Percentiles rank a stretch among this genome's conserved stretches.
Conservation (phyloP, 176 grass and related monocot species). For the Avena sativa region DNA sequence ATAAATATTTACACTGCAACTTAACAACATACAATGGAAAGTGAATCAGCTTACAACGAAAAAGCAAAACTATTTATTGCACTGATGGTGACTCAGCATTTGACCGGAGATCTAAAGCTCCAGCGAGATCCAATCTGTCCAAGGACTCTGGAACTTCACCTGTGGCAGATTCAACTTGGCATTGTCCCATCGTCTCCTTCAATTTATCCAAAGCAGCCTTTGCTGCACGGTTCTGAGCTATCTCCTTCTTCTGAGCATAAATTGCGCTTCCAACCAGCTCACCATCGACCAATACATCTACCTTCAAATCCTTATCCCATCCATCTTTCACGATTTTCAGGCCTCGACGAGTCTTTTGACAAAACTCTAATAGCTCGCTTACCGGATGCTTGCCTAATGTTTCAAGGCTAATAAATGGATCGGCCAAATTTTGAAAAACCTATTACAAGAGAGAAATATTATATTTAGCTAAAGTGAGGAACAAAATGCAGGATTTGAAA, state of each 20-base stretch:
- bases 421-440: slow-evolving; percentile 64
- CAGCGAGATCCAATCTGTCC: slow-evolving; percentile 5
- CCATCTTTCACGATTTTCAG: slow-evolving; percentile 53
- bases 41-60: not conserved
- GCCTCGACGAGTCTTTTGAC: slow-evolving; percentile 49
- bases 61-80: not conserved
- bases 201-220: slow-evolving; percentile 63
- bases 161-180: not conserved
- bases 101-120: slow-evolving; percentile 16
- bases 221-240: slow-evolving; percentile 65
- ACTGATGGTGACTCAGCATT: not conserved
- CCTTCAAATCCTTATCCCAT: slow-evolving; percentile 52
- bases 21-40: not conserved
- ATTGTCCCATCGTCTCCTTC: slow-evolving; percentile 33
- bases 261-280: slow-evolving; percentile 49
- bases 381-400: slow-evolving; percentile 73
- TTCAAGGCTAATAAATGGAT: slow-evolving; percentile 60
- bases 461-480: not conserved
- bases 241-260: slow-evolving; percentile 70
- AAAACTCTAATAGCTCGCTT: slow-evolving; percentile 67
- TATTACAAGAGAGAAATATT: slow-evolving; percentile 35
- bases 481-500: not conserved
- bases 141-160: slow-evolving; percentile 28
- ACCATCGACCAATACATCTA: slow-evolving; percentile 63
- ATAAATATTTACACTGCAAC: not conserved